Conservation (phyloP, 225 moss, liverwort and hornwort genomes). For the Asterella californica region DNA sequence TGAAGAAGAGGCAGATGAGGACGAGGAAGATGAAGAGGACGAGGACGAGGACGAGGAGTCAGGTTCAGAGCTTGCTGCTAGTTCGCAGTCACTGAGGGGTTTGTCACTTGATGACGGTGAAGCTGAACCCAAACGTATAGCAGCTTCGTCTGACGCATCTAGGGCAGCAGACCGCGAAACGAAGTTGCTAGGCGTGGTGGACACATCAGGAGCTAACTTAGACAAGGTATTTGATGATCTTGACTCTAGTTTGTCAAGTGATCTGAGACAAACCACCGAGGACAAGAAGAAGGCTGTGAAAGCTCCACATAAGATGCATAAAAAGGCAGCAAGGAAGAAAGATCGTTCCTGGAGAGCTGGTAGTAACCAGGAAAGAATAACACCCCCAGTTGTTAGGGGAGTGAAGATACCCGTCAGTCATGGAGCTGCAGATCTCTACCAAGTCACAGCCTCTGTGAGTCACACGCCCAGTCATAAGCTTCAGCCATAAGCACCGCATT, state of each 20-base stretch:
- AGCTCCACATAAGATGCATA: conserved; percentile 68
- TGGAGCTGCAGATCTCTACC: conserved; percentile 72
- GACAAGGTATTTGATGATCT: conserved; percentile 70
- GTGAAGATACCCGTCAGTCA: conserved; percentile 80
- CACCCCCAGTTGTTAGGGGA: conserved; percentile 42
- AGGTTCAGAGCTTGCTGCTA: conserved; percentile 27
- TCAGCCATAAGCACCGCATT: too few relatives aligned
- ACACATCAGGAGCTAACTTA: conserved; percentile 46
- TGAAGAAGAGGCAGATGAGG: conserved; percentile 11
- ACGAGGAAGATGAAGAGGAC: not conserved
- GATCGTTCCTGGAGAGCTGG: conserved; percentile 81
- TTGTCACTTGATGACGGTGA: conserved; percentile 15
- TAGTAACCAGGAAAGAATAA: conserved; percentile 24
- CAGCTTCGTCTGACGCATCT: conserved; percentile 28
- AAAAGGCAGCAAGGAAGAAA: conserved; percentile 66
- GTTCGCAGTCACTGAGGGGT: conserved; percentile 20
- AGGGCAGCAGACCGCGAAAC: conserved; percentile 39
- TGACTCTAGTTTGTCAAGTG: conserved; percentile 51
- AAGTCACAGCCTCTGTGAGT: conserved; percentile 21
- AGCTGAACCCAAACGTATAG: not conserved
- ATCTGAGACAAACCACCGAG: conserved; percentile 27
- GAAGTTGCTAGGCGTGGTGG: conserved; percentile 55
- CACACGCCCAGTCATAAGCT: not conserved
- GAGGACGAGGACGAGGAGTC: conserved; percentile 3
- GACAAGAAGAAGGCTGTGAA: conserved; percentile 33